A percentile compares a stretch with the other conserved stretches of the same genome.
phyloP scores from a whole-genome alignment of 176 grass and related monocot species.

The Oryza rufipogon region DNA sequence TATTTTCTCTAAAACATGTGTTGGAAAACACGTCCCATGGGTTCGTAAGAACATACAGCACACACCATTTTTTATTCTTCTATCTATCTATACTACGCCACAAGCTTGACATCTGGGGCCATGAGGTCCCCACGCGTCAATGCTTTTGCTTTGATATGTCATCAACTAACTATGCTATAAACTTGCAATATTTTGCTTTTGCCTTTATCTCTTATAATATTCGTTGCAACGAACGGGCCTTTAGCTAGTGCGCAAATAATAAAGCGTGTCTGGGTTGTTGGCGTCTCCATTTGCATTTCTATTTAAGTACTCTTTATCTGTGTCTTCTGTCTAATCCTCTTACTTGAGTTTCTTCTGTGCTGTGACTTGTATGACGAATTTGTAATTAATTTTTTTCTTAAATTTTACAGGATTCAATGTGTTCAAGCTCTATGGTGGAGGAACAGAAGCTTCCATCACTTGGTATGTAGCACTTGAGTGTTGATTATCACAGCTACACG shows the following conservation, averaged over 20 bases:
- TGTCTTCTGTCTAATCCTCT: not conserved
- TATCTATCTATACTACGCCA: not conserved
- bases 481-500: constrained; percentile 8
- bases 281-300: not conserved
- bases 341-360: not conserved
- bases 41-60: not conserved
- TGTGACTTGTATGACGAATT: not conserved
- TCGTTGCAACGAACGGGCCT: too few species aligned
- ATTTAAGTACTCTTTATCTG: not conserved
- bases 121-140: too few species aligned
- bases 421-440: constrained; percentile 35
- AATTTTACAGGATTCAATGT: constrained; percentile 45
- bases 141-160: too few species aligned
- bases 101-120: too few species aligned
- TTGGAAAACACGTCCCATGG: not conserved
- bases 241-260: not conserved
- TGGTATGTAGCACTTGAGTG: constrained; percentile 50
- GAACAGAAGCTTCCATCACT: constrained; percentile 48
- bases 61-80: not conserved
- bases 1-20: not conserved
- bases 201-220: too few species aligned
- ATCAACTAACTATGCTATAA: too few species aligned
- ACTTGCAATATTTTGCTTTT: too few species aligned
- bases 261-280: not conserved
- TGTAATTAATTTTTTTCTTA: constrained; percentile 23